Evolutionary conservation across 2,329 filamentous ascomycete species (phyloP).

Genomic region (Helotiales sp.): DNA sequence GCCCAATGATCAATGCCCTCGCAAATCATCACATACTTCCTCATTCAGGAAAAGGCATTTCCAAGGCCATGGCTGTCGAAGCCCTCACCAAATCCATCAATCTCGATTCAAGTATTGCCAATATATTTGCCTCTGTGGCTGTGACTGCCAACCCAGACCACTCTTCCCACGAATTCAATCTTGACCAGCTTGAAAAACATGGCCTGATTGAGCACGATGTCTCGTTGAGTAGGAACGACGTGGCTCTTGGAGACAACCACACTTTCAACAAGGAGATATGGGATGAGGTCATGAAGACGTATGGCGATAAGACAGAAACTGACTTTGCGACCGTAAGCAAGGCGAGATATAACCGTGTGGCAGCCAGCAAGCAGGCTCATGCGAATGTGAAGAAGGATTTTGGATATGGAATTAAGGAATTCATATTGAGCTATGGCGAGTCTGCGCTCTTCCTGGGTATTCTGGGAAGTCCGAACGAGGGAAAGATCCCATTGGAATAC

Average conservation of each 20-base stretch:
- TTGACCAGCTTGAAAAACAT: slow-evolving; percentile 19
- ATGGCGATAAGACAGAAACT: slow-evolving; percentile 11
- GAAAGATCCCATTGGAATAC: slow-evolving; percentile 20
- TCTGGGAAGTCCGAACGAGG: slow-evolving; percentile 16
- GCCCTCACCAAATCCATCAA: slow-evolving; percentile 18
- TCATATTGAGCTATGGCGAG: slow-evolving; percentile 21
- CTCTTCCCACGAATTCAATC: slow-evolving; percentile 12
- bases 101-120: slow-evolving; percentile 17
- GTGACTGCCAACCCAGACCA: slow-evolving; percentile 15
- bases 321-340: slow-evolving; percentile 18
- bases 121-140: slow-evolving; percentile 17
- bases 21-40: slow-evolving; percentile 23
- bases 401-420: slow-evolving; percentile 22
- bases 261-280: slow-evolving; percentile 16
- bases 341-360: slow-evolving; percentile 16
- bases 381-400: slow-evolving; percentile 17
- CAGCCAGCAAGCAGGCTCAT: slow-evolving; percentile 15
- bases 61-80: slow-evolving; percentile 14
- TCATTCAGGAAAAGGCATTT: slow-evolving; percentile 17
- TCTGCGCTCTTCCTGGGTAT: slow-evolving; percentile 19
- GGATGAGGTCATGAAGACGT: slow-evolving; percentile 10
- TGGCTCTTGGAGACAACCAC: slow-evolving; percentile 18
- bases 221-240: slow-evolving; percentile 15
- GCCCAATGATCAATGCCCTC: slow-evolving; percentile 25
- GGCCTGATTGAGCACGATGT: slow-evolving; percentile 25